These are phyloP conservation scores for Hondaea fermentalgiana DNA, from an alignment of 108 stramenopile species.

Conservation along the genomic window DNA sequence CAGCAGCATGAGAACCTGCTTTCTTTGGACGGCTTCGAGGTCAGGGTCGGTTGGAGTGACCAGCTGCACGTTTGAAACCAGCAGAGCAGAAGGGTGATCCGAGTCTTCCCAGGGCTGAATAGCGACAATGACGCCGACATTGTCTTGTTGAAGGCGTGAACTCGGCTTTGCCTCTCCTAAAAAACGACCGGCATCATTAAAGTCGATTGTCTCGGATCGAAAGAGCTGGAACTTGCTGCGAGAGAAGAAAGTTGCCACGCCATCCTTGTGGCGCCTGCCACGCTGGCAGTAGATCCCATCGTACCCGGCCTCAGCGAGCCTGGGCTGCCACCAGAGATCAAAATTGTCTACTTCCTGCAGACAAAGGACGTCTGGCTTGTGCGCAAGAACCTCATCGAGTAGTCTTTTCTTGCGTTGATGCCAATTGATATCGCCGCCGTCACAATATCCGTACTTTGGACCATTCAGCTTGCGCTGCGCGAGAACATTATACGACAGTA, in stretches of 20 bases:
- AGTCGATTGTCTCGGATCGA: neutral
- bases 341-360: conserved; percentile 46
- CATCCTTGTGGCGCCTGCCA: conserved; percentile 16
- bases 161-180: neutral
- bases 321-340: conserved; percentile 43
- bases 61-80: conserved; percentile 32
- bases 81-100: conserved; percentile 21
- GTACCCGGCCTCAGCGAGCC: conserved; percentile 37
- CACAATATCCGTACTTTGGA: neutral
- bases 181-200: neutral
- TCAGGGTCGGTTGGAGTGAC: neutral
- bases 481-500: neutral
- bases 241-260: neutral
- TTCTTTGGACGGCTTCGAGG: conserved; percentile 30
- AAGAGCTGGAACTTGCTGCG: conserved; percentile 13
- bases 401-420: neutral
- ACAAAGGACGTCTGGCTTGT: conserved; percentile 33
- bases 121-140: conserved; percentile 30
- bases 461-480: neutral
- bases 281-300: conserved; percentile 39
- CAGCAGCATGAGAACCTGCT: conserved; percentile 34
- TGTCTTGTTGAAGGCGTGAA: conserved; percentile 7
- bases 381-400: neutral
- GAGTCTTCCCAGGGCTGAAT: conserved; percentile 35
- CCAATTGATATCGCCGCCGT: neutral